phyloP scores from a whole-genome alignment of 208 protist species.

The Wallacemonas sp. region DNA sequence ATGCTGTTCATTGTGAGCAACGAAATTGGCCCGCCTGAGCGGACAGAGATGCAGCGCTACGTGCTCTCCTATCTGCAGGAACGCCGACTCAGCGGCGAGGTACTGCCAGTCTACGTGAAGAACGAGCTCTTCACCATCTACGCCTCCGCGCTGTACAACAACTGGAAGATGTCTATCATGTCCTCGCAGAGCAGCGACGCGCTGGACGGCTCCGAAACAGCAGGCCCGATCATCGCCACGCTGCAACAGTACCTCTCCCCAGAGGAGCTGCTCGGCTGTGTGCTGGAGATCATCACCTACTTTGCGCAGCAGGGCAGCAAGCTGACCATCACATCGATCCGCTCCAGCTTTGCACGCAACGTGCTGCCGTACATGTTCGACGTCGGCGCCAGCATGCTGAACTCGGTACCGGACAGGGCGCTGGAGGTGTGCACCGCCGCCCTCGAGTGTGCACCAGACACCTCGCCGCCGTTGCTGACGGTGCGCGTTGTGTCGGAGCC shows the following conservation, averaged over 20 bases:
- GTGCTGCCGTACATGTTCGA: constrained; percentile 74
- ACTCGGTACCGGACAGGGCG: constrained; percentile 13
- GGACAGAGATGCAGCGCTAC: constrained; percentile 60
- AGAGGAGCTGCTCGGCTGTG: constrained; percentile 65
- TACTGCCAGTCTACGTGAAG: constrained; percentile 54
- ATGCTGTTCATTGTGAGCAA: constrained; percentile 86
- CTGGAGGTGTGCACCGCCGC: constrained; percentile 59
- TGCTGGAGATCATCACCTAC: constrained; percentile 71
- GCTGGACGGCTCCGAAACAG: constrained; percentile 23
- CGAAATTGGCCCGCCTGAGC: constrained; percentile 80
- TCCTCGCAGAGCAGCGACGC: constrained; percentile 10
- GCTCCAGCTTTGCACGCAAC: constrained; percentile 40
- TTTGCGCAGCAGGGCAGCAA: constrained; percentile 58
- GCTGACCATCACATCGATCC: constrained; percentile 37
- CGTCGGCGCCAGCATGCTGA: constrained; percentile 25
- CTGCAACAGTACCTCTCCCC: constrained; percentile 46
- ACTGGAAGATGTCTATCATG: constrained; percentile 70
- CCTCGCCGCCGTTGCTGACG: constrained; percentile 13
- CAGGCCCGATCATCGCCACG: constrained; percentile 22
- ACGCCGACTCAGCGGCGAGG: constrained; percentile 27
- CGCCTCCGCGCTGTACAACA: constrained; percentile 66
- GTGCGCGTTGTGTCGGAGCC: constrained; percentile 48
- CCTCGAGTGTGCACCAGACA: constrained; percentile 55
- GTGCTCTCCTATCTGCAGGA: constrained; percentile 57
- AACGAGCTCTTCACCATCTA: constrained; percentile 75